Evolutionary conservation across 768 basidiomycete species (phyloP).

Genomic region (Galerina marginata): DNA sequence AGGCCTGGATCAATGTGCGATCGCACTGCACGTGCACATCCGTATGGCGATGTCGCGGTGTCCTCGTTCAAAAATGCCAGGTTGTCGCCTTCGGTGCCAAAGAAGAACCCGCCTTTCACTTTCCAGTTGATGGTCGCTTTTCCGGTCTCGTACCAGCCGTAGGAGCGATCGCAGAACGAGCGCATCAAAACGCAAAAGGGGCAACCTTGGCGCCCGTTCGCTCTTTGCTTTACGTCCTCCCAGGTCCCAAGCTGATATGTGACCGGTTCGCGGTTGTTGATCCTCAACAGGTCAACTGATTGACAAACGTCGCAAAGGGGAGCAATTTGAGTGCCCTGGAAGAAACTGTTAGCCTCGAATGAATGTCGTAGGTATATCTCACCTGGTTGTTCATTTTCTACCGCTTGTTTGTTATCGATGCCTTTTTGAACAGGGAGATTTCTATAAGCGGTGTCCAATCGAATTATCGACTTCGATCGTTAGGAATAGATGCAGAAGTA

Average conservation of each 20-base stretch:
- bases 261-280: background rate
- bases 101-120: background rate
- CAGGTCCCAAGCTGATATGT: conserved; percentile 1
- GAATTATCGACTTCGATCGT: no score
- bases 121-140: background rate
- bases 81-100: background rate
- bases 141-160: background rate
- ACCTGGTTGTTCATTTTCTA: no score
- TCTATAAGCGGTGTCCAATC: no score
- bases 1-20: background rate
- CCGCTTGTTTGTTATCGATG: no score
- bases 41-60: background rate
- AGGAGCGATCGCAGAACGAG: background rate
- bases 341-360: no score
- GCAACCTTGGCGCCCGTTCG: background rate
- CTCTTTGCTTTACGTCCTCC: background rate
- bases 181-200: background rate
- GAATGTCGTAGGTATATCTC: no score
- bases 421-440: no score
- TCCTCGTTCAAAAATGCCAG: background rate
- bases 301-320: background rate
- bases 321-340: no score
- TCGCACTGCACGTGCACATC: background rate
- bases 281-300: background rate
- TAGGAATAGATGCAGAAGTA: no score